Percentiles rank a stretch among this genome's conserved stretches.
Evolutionary conservation across 768 basidiomycete genomes (phyloP).

Genomic region (Boletellus sp.): DNA sequence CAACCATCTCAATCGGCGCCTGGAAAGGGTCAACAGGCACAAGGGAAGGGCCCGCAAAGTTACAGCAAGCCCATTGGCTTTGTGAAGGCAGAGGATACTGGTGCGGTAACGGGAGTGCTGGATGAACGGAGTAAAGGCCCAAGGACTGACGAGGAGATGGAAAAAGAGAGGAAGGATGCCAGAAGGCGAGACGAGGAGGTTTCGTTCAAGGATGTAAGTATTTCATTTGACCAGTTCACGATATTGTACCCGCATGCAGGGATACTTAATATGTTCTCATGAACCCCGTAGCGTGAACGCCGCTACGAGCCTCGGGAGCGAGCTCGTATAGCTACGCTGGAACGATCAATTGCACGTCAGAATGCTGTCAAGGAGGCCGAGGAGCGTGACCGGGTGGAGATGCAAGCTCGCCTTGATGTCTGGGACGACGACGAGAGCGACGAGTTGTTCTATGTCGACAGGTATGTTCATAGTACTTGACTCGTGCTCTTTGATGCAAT

Average conservation of each 20-base stretch:
- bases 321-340: conserved; percentile 69
- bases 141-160: conserved; percentile 87
- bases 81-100: conserved; percentile 63
- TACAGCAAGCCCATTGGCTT: conserved; percentile 82
- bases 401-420: conserved; percentile 75
- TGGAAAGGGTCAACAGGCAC: conserved; percentile 45
- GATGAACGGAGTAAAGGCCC: conserved; percentile 37
- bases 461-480: conserved; percentile 46
- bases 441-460: conserved; percentile 88
- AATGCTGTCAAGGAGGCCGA: conserved; percentile 70
- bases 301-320: conserved; percentile 92
- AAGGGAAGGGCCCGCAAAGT: conserved; percentile 67
- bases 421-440: conserved; percentile 94
- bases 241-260: neutral
- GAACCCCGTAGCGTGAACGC: conserved; percentile 69
- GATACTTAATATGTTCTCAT: neutral
- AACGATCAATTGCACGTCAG: conserved; percentile 72
- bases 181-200: conserved; percentile 76
- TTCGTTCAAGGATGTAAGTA: conserved; percentile 81
- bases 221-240: neutral
- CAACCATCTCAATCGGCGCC: conserved; percentile 34
- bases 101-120: conserved; percentile 32
- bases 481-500: neutral
- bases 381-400: conserved; percentile 75
- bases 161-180: conserved; percentile 74